These are phyloP conservation scores for Auricularia sp. DNA, from an alignment of 768 basidiomycete genomes.

Conservation along the genomic window DNA sequence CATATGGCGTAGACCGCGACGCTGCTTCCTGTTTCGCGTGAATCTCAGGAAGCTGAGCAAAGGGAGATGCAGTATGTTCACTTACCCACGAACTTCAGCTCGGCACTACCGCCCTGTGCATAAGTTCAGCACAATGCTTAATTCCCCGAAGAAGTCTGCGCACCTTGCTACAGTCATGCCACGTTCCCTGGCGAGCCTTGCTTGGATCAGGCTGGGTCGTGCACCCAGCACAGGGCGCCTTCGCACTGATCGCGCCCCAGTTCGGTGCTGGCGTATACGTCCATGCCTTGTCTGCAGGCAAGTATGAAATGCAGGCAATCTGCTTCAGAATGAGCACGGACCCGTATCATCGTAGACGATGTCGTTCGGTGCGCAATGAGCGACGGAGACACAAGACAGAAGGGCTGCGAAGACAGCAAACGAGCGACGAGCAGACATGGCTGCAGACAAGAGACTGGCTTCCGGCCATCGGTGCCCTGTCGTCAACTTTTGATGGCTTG, in stretches of 20 bases:
- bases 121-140: not conserved
- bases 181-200: constrained; percentile 2
- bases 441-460: not conserved
- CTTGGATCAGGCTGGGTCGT: constrained; percentile 2
- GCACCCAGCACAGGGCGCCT: not conserved
- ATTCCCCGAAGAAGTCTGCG: not conserved
- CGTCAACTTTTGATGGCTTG: too few species aligned
- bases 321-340: not conserved
- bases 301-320: not conserved
- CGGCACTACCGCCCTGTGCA: not conserved
- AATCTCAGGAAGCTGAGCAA: too few species aligned
- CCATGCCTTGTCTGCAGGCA: not conserved
- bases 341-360: not conserved
- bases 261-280: not conserved
- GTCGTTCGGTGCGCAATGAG: not conserved
- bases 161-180: constrained; percentile 2
- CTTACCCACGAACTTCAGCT: not conserved
- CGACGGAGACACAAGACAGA: not conserved
- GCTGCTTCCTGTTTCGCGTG: not conserved
- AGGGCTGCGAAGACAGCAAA: not conserved
- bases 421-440: not conserved
- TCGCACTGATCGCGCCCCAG: not conserved
- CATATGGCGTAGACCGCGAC: not conserved
- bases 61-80: not conserved
- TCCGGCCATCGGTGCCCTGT: too few species aligned